Evolutionary conservation across 345 rosid species (phyloP).

Genomic region (Clausena lansium): DNA sequence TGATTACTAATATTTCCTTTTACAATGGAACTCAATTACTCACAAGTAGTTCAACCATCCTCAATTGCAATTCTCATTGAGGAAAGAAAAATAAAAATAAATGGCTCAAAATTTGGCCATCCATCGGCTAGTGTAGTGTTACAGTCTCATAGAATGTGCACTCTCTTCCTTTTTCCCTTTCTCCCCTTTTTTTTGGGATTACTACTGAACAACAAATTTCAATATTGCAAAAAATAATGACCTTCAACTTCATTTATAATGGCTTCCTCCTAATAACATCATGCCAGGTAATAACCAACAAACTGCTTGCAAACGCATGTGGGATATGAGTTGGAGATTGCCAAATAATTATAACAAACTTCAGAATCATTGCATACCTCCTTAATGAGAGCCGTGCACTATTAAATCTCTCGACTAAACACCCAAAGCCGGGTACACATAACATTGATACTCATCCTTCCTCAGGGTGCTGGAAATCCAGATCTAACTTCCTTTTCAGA

Average conservation of each 20-base stretch:
- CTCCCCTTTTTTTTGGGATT: not conserved
- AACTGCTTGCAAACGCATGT: not conserved
- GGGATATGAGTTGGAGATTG: slow-evolving; percentile 6
- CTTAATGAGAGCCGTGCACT: not conserved
- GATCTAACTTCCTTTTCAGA: slow-evolving; percentile 89
- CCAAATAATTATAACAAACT: slow-evolving; percentile 22
- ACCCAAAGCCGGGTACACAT: not conserved
- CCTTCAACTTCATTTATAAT: slow-evolving; percentile 5
- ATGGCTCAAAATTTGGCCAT: slow-evolving; percentile 14
- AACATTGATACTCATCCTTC: slow-evolving; percentile 12
- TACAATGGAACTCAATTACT: not conserved
- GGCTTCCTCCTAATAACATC: slow-evolving; percentile 6
- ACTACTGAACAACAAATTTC: slow-evolving; percentile 9
- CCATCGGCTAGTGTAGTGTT: not conserved
- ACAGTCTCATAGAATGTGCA: slow-evolving; percentile 16
- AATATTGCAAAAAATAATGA: slow-evolving; percentile 9
- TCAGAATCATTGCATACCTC: slow-evolving; percentile 10
- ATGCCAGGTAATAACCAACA: not conserved
- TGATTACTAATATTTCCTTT: slow-evolving; percentile 2
- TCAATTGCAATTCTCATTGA: not conserved
- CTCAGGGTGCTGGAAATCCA: slow-evolving; percentile 73
- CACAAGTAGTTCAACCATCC: not conserved
- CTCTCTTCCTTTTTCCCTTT: not conserved
- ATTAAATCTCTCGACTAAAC: not conserved
- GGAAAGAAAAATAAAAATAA: not conserved